These are phyloP conservation scores for Evernia prunastri DNA, from an alignment of 495 filamentous ascomycete species.

Conservation along the genomic window DNA sequence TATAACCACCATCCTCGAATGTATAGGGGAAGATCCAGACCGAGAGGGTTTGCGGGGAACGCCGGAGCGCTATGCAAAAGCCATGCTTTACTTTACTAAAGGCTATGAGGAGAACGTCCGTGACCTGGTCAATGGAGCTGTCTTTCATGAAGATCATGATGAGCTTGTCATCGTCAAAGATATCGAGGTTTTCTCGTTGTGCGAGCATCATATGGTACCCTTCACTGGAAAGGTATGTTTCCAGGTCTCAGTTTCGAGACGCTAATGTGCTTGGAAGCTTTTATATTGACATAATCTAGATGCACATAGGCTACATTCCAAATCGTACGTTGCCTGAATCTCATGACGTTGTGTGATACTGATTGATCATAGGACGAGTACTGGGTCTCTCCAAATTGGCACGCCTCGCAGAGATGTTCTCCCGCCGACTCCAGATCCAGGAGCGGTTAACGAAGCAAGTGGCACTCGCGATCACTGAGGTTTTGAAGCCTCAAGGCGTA, in stretches of 20 bases:
- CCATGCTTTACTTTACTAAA: slow-evolving; percentile 98
- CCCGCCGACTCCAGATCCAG: slow-evolving; percentile 85
- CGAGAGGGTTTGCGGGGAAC: slow-evolving; percentile 84
- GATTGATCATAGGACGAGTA: slow-evolving; percentile 64
- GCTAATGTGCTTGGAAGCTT: not conserved
- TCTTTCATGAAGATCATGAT: slow-evolving; percentile 95
- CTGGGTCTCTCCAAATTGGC: slow-evolving; percentile 94
- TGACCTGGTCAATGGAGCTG: slow-evolving; percentile 88
- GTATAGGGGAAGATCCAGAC: slow-evolving; percentile 90
- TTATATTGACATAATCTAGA: slow-evolving; percentile 42
- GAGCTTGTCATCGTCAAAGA: slow-evolving; percentile 97
- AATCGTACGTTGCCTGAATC: slow-evolving; percentile 36
- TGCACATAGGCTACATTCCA: slow-evolving; percentile 98
- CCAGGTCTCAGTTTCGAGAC: not conserved
- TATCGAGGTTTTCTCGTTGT: slow-evolving; percentile 91
- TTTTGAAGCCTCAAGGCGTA: slow-evolving; percentile 89
- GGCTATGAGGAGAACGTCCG: slow-evolving; percentile 94
- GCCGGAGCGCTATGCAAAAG: slow-evolving; percentile 87
- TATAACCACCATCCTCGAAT: slow-evolving; percentile 86
- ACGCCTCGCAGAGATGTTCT: slow-evolving; percentile 95
- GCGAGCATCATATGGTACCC: slow-evolving; percentile 96
- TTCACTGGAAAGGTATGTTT: slow-evolving; percentile 77
- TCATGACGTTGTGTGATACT: slow-evolving; percentile 29
- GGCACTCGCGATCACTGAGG: slow-evolving; percentile 84
- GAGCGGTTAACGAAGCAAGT: slow-evolving; percentile 95